Evolutionary conservation across 2,329 filamentous ascomycete genomes (phyloP).

Genomic region (Pseudogymnoascus sp.): DNA sequence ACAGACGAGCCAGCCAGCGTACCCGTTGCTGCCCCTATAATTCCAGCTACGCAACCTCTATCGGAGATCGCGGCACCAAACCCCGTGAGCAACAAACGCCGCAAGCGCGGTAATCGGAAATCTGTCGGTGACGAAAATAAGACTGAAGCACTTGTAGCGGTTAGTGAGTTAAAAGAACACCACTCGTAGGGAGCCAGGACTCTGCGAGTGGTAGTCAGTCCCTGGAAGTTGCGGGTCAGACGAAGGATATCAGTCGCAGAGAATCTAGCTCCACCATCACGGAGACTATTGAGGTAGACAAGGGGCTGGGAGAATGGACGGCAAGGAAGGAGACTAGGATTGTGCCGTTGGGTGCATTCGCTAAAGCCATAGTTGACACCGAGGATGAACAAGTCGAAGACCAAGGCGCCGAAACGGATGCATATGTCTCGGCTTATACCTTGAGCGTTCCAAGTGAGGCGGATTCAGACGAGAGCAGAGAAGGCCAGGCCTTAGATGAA

Average conservation of each 20-base stretch:
- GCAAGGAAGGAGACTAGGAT: neutral
- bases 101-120: slow-evolving; percentile 1
- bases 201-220: slow-evolving; percentile 28
- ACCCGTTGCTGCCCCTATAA: neutral
- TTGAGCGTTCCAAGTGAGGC: neutral
- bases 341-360: neutral
- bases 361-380: neutral
- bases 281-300: neutral
- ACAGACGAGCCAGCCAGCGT: neutral
- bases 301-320: neutral
- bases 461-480: neutral
- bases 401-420: neutral
- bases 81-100: neutral
- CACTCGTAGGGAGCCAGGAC: slow-evolving; percentile 31
- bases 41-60: neutral
- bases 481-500: neutral
- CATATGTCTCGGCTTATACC: neutral
- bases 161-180: slow-evolving; percentile 23
- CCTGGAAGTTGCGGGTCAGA: slow-evolving; percentile 21
- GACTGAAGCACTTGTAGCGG: neutral
- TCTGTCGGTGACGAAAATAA: neutral
- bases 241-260: slow-evolving; percentile 1
- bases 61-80: neutral
- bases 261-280: neutral
- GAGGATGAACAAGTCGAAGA: neutral